phyloP scores from a whole-genome alignment of 1,284 basidiomycete genomes.

The Melampsora larici-populina region DNA sequence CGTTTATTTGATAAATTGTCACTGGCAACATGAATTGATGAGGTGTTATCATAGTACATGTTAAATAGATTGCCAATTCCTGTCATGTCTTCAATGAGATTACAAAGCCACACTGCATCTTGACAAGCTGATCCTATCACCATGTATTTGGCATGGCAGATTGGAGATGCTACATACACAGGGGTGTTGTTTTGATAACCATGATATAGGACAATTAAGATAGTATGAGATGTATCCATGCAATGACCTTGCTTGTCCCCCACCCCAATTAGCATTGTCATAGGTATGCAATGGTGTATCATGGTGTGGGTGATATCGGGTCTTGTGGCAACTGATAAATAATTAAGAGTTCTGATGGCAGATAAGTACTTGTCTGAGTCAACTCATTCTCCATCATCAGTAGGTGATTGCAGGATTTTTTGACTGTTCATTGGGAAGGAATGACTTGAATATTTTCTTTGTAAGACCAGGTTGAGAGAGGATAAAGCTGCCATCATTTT shows the following conservation, averaged over 20 bases:
- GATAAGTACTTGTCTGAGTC: too few species aligned
- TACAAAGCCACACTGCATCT: neutral
- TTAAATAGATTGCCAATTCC: too few species aligned
- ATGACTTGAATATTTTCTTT: too few species aligned
- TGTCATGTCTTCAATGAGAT: conserved; percentile 2
- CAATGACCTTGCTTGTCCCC: neutral
- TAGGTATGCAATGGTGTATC: neutral
- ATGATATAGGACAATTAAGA: neutral
- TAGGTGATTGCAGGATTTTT: too few species aligned
- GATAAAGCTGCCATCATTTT: too few species aligned
- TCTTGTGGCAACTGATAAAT: neutral
- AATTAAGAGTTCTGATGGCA: neutral
- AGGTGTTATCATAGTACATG: conserved; percentile 1
- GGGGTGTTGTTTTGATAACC: neutral
- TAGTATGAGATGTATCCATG: neutral
- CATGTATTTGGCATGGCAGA: conserved; percentile 1
- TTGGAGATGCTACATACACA: neutral
- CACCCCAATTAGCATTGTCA: neutral
- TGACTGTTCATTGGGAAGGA: too few species aligned
- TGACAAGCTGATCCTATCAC: neutral
- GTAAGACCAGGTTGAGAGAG: too few species aligned
- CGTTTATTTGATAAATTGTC: conserved; percentile 15
- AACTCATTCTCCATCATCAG: too few species aligned
- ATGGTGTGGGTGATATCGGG: neutral
- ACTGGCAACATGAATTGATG: neutral